Evolutionary conservation across 257 asterid species (phyloP).

Genomic region (Solanum ahanhuiri): DNA sequence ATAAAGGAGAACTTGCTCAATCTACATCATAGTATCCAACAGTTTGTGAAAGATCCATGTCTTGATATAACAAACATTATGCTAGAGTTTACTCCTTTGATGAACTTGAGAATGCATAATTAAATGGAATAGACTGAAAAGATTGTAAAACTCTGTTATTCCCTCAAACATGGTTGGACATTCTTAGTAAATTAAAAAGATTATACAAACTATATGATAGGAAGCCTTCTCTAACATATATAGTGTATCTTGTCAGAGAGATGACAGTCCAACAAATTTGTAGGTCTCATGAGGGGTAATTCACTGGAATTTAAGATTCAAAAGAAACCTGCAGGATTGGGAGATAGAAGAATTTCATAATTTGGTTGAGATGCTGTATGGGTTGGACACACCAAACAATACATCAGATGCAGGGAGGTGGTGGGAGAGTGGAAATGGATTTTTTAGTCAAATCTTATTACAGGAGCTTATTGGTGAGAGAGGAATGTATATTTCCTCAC

Average conservation of each 20-base stretch:
- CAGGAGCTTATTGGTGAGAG: neutral
- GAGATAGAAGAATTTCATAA: neutral
- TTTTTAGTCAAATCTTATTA: neutral
- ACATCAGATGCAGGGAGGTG: neutral
- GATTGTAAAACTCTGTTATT: neutral
- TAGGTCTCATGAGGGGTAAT: neutral
- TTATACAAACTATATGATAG: neutral
- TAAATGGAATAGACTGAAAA: neutral
- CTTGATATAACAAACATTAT: neutral
- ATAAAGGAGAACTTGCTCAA: neutral
- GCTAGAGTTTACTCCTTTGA: neutral
- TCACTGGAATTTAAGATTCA: neutral
- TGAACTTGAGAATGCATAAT: neutral
- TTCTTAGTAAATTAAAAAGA: neutral
- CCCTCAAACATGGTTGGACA: neutral
- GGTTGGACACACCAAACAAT: neutral
- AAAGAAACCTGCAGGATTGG: neutral
- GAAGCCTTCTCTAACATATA: neutral
- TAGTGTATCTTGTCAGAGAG: neutral
- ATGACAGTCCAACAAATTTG: neutral
- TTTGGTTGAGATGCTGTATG: neutral
- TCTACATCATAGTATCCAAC: neutral
- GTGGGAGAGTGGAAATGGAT: neutral
- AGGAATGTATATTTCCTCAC: neutral
- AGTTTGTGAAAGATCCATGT: neutral